Base-by-base conservation (phyloP, 352 stramenopile species). In the Blastocystis sp. region DNA sequence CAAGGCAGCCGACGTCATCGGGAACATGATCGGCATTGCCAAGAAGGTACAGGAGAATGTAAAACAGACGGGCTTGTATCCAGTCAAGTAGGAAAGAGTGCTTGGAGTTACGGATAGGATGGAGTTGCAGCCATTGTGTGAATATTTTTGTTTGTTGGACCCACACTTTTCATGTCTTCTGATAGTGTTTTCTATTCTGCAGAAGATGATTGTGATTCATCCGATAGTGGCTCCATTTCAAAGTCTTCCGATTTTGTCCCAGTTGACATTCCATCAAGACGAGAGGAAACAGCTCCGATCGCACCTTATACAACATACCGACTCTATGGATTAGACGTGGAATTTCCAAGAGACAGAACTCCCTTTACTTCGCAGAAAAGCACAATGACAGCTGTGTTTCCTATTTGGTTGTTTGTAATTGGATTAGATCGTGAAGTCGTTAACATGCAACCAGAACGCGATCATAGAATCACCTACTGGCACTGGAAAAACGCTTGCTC, bases 381-480 rank as follows among this genome's bases (percentile, higher is more conserved):
- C 37, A 47, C 55, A 13, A 80, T 80, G 70, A 80, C 70, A 23
- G 53, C 50, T 13, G 70, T 13, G 70, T 80, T 64, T n/a, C 20
- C 2, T 45, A 61, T 18, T 41, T 1, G 50, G 37, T 45, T n/a
- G 18, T 29, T 66, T 9, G 13, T 80, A 18, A 77, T 2, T n/a
- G n/a, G 39, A 37, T 3, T 77, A 77, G 66, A 77, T 77, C 8
- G 50, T 77, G 9, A 77, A 77, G 56, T 77, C 66, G 8, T n/a
- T 80, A 20, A 64, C 70, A n/a, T 18, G 94, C 50, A 77, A 80
- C 39, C n/a, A 97, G 87, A 96, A 98, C 79, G 95, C 95, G n/a
- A 95, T 98, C 73, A 93, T 98, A n/a, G 95, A 98, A 91, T 96
- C 93, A 87, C 95, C 95, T 61, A 98, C 95, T 37, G 95, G 95